Percentiles rank a stretch among this genome's conserved stretches.
phyloP scores from a whole-genome alignment of 2,329 filamentous ascomycete species.

The Penicillium rolfsii region DNA sequence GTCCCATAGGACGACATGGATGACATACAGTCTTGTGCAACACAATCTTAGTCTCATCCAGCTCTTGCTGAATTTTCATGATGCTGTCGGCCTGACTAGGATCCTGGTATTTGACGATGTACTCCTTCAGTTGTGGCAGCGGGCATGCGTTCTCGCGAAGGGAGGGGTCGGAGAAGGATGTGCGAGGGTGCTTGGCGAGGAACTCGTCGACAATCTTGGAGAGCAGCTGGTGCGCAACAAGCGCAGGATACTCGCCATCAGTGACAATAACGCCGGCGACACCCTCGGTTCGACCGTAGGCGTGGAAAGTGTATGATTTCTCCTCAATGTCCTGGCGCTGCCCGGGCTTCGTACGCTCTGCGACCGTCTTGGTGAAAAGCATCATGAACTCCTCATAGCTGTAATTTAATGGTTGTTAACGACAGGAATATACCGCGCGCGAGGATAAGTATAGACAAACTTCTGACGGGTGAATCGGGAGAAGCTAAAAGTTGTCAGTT shows the following conservation, averaged over 20 bases:
- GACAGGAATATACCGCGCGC: constrained; percentile 10
- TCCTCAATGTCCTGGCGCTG: constrained; percentile 80
- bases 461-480: constrained; percentile 77
- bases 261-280: constrained; percentile 77
- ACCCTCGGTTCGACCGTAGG: constrained; percentile 71
- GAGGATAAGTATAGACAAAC: constrained; percentile 48
- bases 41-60: constrained; percentile 97
- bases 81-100: constrained; percentile 88
- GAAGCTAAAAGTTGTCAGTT: constrained; percentile 51
- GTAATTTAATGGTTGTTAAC: constrained; percentile 15
- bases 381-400: constrained; percentile 74
- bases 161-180: constrained; percentile 63
- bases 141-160: constrained; percentile 54
- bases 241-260: constrained; percentile 72
- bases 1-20: background rate
- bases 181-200: constrained; percentile 71
- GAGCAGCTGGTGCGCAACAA: constrained; percentile 84
- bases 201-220: constrained; percentile 89
- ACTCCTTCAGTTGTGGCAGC: constrained; percentile 78
- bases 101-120: constrained; percentile 79
- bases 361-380: constrained; percentile 83
- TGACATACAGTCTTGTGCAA: constrained; percentile 90
- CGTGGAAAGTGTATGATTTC: constrained; percentile 63
- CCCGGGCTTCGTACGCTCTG: constrained; percentile 79
- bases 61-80: constrained; percentile 91